Percentiles rank a stretch among this genome's conserved stretches.
phyloP scores from a whole-genome alignment of 768 basidiomycete species.

The Sutorius australiensis region DNA sequence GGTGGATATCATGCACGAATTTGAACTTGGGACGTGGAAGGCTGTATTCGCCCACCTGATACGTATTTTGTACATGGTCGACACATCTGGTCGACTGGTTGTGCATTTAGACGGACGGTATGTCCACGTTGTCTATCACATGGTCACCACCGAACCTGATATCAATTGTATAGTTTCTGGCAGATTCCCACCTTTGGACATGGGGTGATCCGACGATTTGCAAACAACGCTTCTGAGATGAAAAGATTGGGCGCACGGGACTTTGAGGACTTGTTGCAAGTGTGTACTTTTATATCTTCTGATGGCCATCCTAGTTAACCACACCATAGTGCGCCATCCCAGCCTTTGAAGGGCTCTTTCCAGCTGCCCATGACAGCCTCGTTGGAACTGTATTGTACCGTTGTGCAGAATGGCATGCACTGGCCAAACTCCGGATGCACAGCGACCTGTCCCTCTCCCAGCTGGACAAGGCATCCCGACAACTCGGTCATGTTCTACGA shows the following conservation, averaged over 20 bases:
- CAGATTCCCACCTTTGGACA: constrained; percentile 26
- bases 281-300: neutral
- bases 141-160: too few relatives aligned
- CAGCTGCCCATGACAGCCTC: constrained; percentile 17
- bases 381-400: constrained; percentile 25
- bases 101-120: constrained; percentile 24
- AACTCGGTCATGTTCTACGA: constrained; percentile 23
- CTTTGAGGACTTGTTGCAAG: constrained; percentile 28
- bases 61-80: constrained; percentile 22
- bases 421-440: constrained; percentile 34
- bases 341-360: constrained; percentile 37
- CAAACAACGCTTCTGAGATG: constrained; percentile 16
- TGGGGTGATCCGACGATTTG: constrained; percentile 20
- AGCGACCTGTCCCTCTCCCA: constrained; percentile 16
- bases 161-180: constrained; percentile 2
- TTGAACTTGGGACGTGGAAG: constrained; percentile 36
- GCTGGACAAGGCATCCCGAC: constrained; percentile 15
- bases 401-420: constrained; percentile 33
- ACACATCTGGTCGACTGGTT: constrained; percentile 3
- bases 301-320: neutral
- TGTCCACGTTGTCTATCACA: neutral
- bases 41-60: constrained; percentile 34
- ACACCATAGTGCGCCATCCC: constrained; percentile 29
- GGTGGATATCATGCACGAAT: constrained; percentile 38
- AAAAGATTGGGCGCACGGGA: constrained; percentile 23